Conservation (phyloP, 257 asterid genomes). For the Striga asiatica region DNA sequence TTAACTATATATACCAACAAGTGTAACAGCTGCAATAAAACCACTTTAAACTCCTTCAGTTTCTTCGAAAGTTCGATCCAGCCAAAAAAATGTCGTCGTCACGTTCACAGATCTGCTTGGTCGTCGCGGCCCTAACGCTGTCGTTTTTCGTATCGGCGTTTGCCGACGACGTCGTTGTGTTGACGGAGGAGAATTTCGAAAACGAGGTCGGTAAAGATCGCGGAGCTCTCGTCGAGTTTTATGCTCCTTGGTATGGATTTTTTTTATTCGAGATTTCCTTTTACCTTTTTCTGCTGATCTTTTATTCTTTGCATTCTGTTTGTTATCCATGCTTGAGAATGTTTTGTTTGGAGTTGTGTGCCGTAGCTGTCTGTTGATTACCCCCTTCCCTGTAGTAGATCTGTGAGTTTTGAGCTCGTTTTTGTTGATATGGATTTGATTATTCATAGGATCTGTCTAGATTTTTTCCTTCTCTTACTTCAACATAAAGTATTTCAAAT, state of each 20-base stretch:
- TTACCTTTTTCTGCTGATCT: neutral
- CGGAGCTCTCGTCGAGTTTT: conserved; percentile 83
- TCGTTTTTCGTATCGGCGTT: conserved; percentile 32
- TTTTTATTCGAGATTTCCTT: neutral
- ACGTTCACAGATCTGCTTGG: conserved; percentile 38
- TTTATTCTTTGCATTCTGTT: neutral
- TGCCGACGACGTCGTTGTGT: conserved; percentile 68
- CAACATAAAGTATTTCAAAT: no score
- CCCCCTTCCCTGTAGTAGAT: neutral
- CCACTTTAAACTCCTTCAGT: neutral
- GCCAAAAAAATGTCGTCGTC: conserved; percentile 49
- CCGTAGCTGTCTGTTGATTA: neutral
- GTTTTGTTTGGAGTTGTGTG: neutral
- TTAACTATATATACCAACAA: neutral
- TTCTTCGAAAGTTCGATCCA: neutral
- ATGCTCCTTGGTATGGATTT: conserved; percentile 69
- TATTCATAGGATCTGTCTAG: neutral
- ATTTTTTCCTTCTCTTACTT: neutral
- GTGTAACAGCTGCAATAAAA: neutral
- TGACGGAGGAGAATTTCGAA: conserved; percentile 77
- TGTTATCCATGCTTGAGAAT: neutral
- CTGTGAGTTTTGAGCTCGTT: conserved; percentile 2
- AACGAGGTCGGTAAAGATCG: conserved; percentile 87
- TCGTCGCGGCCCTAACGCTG: conserved; percentile 28
- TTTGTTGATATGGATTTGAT: conserved; percentile 14